These are phyloP conservation scores for Colletotrichum lindemuthianum DNA, from an alignment of 2,329 filamentous ascomycete genomes.

Conservation along the genomic window DNA sequence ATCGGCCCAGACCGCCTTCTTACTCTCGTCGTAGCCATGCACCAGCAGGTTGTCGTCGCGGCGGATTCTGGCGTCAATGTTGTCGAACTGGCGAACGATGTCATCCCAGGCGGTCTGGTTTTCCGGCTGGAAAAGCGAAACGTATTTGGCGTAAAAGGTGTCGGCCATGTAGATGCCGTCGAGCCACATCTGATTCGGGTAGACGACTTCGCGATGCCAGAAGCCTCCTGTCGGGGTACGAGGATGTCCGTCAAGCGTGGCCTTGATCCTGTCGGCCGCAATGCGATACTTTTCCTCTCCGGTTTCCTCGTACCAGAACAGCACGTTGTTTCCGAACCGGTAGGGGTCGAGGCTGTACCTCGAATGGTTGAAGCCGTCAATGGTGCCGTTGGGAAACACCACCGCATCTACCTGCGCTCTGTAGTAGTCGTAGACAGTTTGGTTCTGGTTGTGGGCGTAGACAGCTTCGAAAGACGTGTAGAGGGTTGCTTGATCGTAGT, in stretches of 20 bases:
- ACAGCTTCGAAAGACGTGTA: constrained; percentile 58
- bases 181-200: constrained; percentile 67
- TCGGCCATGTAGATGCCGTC: constrained; percentile 64
- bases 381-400: constrained; percentile 57
- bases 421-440: constrained; percentile 55
- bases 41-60: constrained; percentile 54
- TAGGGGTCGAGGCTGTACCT: constrained; percentile 64
- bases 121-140: constrained; percentile 46
- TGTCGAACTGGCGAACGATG: constrained; percentile 54
- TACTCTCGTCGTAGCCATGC: constrained; percentile 64
- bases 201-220: constrained; percentile 59
- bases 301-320: constrained; percentile 59
- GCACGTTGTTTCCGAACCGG: constrained; percentile 61
- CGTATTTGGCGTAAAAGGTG: constrained; percentile 54
- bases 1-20: constrained; percentile 61
- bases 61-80: constrained; percentile 54
- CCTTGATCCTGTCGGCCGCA: constrained; percentile 57
- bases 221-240: constrained; percentile 62
- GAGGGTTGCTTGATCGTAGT: constrained; percentile 57
- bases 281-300: constrained; percentile 58
- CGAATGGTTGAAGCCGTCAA: constrained; percentile 55
- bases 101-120: constrained; percentile 56
- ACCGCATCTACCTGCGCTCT: constrained; percentile 57
- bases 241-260: constrained; percentile 58
- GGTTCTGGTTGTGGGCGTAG: constrained; percentile 54